Conservation (phyloP, 257 asterid genomes). For the Fraxinus cuspidata region DNA sequence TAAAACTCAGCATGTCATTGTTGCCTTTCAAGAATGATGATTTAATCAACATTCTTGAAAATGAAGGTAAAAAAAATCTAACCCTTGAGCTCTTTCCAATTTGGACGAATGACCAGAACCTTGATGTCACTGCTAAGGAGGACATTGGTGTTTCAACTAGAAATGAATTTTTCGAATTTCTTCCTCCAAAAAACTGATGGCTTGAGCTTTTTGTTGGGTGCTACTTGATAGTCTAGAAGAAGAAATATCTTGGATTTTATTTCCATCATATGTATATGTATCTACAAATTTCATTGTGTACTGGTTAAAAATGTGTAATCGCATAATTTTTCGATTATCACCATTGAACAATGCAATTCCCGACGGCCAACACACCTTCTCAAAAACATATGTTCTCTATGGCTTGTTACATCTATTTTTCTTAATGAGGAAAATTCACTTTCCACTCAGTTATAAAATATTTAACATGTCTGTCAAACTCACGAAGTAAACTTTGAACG, state of each 20-base stretch:
- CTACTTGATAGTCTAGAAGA: not conserved
- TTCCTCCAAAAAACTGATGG: not conserved
- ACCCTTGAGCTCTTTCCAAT: slow-evolving; percentile 2
- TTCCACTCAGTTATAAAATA: no score
- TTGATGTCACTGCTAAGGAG: not conserved
- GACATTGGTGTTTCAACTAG: not conserved
- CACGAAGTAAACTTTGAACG: no score
- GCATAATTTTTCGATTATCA: no score
- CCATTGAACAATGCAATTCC: no score
- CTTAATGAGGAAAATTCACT: no score
- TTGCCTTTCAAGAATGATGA: slow-evolving; percentile 20
- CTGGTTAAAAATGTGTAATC: not conserved
- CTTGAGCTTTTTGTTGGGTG: not conserved
- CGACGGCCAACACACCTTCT: not conserved
- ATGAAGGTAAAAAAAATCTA: not conserved
- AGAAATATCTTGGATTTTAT: not conserved
- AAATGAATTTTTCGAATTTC: slow-evolving; percentile 4
- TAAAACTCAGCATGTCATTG: slow-evolving; percentile 12
- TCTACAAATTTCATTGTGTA: not conserved
- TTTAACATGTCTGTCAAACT: no score
- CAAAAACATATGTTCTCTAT: no score
- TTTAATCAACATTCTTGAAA: slow-evolving; percentile 8
- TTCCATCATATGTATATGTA: not conserved
- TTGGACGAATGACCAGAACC: not conserved
- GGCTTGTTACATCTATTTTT: not conserved